Evolutionary conservation across 345 rosid genomes (phyloP), one percentile per base, ranked within the genome.

Genomic region (Mallotus nudiflorus): DNA sequence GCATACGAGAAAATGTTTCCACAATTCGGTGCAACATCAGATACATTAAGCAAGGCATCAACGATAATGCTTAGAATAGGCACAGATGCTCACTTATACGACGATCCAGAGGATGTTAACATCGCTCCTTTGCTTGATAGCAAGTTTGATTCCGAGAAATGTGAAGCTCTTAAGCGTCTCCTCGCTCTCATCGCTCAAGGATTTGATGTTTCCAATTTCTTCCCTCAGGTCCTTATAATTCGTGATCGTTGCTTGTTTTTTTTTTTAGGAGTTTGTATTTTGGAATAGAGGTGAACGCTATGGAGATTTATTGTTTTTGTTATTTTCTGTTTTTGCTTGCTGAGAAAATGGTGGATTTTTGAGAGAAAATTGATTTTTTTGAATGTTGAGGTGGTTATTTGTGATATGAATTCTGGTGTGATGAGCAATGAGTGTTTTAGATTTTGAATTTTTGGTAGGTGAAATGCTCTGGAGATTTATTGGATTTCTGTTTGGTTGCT

Each of bases 131-230:
- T 92, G 65, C 92, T 95, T 29, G 99, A 95, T 42, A 89, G 96
- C 91, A 88, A 84, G 80, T 95, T 86, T 79, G 98, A 95, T 75
- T 87, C 96, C 11, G 97, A 92, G 90, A 95, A 87, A 70, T 89
- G 92, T 78, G 97, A 92, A 77, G 99, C 99, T 65, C 92, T 95
- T 40, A 95, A 92, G 82, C 97, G 97, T 71, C 87, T 90, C 46
- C 96, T 95, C 66, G 99, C 97, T 57, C 92, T 90, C 67, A 89
- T 92, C 66, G 94, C 97, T 48, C 97, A 95, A 72, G 99, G 99
- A 42, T 86, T 85, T 65, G 99, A 95, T 31, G 97, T 92, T 76
- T 90, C 99, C 88, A 95, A 90, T 81, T 92, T 86, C 85, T 95
- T 95, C 82, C 97, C 97, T 68, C 98, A 92, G 97, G 98, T 87